Conservation (phyloP, 257 asterid species). For the Solanum chiquidenum region DNA sequence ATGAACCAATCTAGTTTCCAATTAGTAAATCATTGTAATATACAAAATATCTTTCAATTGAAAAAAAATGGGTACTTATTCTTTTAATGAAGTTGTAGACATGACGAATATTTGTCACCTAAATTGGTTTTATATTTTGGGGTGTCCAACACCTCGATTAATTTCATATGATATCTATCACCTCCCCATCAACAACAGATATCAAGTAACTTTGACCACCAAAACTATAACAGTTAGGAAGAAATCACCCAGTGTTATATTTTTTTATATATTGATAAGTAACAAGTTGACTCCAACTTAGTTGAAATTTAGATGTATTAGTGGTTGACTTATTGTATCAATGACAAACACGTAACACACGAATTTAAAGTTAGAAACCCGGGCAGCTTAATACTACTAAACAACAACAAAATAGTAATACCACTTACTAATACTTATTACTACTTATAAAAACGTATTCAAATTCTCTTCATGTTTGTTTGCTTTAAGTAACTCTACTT, state of each 20-base stretch:
- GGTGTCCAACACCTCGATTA: background rate
- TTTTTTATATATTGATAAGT: background rate
- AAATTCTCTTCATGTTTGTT: background rate
- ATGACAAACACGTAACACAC: background rate
- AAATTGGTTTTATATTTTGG: background rate
- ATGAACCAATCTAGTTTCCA: background rate
- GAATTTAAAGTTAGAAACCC: background rate
- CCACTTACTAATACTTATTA: background rate
- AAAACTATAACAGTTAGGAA: background rate
- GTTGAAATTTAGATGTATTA: background rate
- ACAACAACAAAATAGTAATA: background rate
- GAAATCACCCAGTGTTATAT: background rate
- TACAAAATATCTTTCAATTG: background rate
- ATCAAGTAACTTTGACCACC: too few species aligned
- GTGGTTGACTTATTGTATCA: background rate
- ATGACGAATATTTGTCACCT: background rate
- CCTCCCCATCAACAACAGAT: background rate
- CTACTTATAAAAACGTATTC: background rate
- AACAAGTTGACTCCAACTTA: background rate
- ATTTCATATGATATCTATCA: background rate
- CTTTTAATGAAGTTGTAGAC: background rate
- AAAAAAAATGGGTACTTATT: background rate
- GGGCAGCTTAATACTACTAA: background rate
- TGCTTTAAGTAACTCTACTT: background rate
- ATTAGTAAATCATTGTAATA: background rate